Percentiles rank a stretch among this genome's conserved stretches.
phyloP scores from a whole-genome alignment of 805 yeast genomes.

The Metschnikowia chrysomelidarum region DNA sequence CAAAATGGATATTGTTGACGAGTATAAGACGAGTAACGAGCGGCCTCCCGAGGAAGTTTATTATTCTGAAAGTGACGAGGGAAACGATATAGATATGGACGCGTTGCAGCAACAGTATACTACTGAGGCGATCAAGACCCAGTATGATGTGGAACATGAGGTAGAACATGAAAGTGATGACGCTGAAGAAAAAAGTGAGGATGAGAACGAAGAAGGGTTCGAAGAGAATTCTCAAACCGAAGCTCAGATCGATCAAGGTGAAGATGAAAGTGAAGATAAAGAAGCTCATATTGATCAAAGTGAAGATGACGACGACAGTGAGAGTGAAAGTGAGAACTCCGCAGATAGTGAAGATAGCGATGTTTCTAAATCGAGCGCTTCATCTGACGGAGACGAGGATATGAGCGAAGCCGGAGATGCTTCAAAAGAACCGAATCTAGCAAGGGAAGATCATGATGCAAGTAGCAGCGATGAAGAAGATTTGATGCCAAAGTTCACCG shows the following conservation, averaged over 20 bases:
- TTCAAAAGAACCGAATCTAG: background rate
- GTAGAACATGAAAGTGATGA: slow-evolving; percentile 4
- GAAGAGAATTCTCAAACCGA: too few species aligned
- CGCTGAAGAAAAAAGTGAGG: slow-evolving; percentile 4
- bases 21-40: slow-evolving; percentile 20
- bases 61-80: slow-evolving; percentile 41
- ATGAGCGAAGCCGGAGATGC: slow-evolving; percentile 20
- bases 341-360: slow-evolving; percentile 23
- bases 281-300: background rate
- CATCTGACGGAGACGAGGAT: background rate
- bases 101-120: slow-evolving; percentile 23
- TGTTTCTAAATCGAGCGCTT: slow-evolving; percentile 12
- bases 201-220: slow-evolving; percentile 1
- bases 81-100: slow-evolving; percentile 39
- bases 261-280: background rate
- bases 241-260: background rate
- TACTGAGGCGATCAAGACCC: slow-evolving; percentile 28
- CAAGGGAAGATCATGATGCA: background rate
- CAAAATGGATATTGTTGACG: slow-evolving; percentile 14
- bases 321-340: slow-evolving; percentile 22
- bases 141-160: slow-evolving; percentile 27
- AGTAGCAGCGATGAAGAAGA: slow-evolving; percentile 34
- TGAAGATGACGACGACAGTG: slow-evolving; percentile 10
- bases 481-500: slow-evolving; percentile 55
- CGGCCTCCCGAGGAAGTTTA: slow-evolving; percentile 30